These are phyloP conservation scores for Coemansia sp. DNA, from an alignment of 192 early-diverging fungal species.

Conservation along the genomic window DNA sequence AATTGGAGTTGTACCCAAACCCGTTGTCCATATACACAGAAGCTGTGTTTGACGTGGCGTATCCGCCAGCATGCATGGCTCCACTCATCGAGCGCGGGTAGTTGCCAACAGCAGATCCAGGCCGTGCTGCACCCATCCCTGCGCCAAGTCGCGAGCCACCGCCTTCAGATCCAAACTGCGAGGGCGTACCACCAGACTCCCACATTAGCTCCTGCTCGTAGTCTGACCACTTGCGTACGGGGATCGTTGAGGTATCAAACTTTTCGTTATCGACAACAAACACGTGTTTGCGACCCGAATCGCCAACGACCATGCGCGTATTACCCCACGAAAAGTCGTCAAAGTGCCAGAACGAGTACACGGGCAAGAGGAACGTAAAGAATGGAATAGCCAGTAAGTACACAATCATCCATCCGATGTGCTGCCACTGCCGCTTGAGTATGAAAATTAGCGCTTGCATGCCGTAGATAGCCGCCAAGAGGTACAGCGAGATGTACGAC, in stretches of 20 bases:
- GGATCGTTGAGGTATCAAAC: constrained; percentile 76
- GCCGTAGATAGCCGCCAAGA: constrained; percentile 87
- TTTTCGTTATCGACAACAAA: constrained; percentile 74
- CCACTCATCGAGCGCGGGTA: constrained; percentile 48
- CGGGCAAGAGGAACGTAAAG: constrained; percentile 77
- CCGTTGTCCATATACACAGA: constrained; percentile 55
- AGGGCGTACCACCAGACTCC: constrained; percentile 45
- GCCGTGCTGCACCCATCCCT: constrained; percentile 32
- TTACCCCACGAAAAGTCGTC: constrained; percentile 99
- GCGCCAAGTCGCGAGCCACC: constrained; percentile 44
- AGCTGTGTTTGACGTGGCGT: constrained; percentile 46
- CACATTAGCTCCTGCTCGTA: constrained; percentile 65
- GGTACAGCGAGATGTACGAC: constrained; percentile 82
- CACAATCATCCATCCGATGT: constrained; percentile 97
- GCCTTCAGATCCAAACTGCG: constrained; percentile 45
- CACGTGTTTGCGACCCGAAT: constrained; percentile 75
- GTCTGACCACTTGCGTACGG: constrained; percentile 79
- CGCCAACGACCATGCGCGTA: constrained; percentile 89
- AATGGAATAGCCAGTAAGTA: constrained; percentile 89
- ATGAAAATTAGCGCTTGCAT: constrained; percentile 87
- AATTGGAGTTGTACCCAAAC: constrained; percentile 51
- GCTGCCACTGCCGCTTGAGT: constrained; percentile 86
- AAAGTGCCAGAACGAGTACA: constrained; percentile 99
- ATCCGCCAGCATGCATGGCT: constrained; percentile 26
- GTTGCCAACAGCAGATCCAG: constrained; percentile 55